These are phyloP conservation scores for Hemisphaericaspora nanyangensis DNA, from an alignment of 805 yeast genomes.

Conservation along the genomic window DNA sequence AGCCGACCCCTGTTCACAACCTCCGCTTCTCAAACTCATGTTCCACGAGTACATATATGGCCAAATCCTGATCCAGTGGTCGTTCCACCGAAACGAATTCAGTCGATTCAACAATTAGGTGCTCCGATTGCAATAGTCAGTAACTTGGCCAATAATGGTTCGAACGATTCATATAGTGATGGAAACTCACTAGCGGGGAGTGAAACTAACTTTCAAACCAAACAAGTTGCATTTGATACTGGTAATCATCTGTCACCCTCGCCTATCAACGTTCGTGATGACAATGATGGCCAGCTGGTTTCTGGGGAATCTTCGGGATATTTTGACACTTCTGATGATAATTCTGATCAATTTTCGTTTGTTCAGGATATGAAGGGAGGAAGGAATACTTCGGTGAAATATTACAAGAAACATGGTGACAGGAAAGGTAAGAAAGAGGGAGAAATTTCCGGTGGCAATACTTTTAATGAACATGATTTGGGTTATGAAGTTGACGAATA, in stretches of 20 bases:
- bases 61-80: neutral
- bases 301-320: conserved; percentile 5
- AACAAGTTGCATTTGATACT: conserved; percentile 7
- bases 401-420: conserved; percentile 26
- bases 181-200: conserved; percentile 10
- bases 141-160: neutral
- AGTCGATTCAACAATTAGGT: neutral
- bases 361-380: conserved; percentile 39
- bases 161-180: conserved; percentile 3
- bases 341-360: conserved; percentile 41
- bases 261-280: neutral
- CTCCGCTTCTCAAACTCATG: neutral
- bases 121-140: conserved; percentile 2
- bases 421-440: conserved; percentile 4
- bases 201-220: conserved; percentile 11
- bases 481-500: conserved; percentile 28
- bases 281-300: neutral
- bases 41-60: neutral
- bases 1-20: neutral
- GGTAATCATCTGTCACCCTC: no score
- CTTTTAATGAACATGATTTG: conserved; percentile 25
- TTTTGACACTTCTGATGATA: conserved; percentile 12
- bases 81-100: neutral
- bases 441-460: conserved; percentile 12
- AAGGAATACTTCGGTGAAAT: conserved; percentile 41